Evolutionary conservation across 225 moss, liverwort and hornwort species (phyloP), one percentile per base, ranked within the genome.

Genomic region (Bryoerythrophyllum caledonicum): DNA sequence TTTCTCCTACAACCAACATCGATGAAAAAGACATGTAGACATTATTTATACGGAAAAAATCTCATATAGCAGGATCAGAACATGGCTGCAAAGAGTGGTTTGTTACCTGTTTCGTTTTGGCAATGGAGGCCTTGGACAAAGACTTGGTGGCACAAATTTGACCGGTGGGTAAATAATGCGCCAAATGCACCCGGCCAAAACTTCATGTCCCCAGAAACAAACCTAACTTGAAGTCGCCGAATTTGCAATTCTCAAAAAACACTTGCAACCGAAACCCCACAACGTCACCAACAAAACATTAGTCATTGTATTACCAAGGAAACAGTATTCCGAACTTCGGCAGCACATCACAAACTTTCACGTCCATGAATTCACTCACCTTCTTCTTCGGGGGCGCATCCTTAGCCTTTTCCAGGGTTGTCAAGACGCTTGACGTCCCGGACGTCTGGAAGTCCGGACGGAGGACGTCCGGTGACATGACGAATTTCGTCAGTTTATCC

Each of bases 161-260:
- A 35, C 88, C 84, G 2, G 82, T 89, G 20, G 87, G 90, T n/a
- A 66, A 75, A 68, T 91, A 69, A 77, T 91, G 89, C 74, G 92
- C 94, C 78, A 90, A 68, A 77, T 93, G 85, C 74, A 96, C 96
- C 54, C 96, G 87, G 32, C 96, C 96, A 75, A 96, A 96, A 63
- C 96, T 93, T 65, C 96, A 93, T 1, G 96, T 96, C 38, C 96
- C 96, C 82, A 96, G 82, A 70, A 90, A 87, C 7, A 92, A 89
- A 63, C 96, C 96, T 48, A 96, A 74, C 72, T 87, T 90, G 78
- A 96, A 96, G 23, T 96, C 93, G 32, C 80, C 57, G 66, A 89
- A 90, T 64, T 89, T 93, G 28, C 93, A 93, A 37, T 59, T 76
- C 25, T 96, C 93, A 19, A 96, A 80, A 93, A 93, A 96, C 49